A percentile compares a stretch with the other conserved stretches of the same genome.
These are phyloP conservation scores for Tuber melanosporum DNA, from an alignment of 495 filamentous ascomycete genomes.

Conservation along the genomic window DNA sequence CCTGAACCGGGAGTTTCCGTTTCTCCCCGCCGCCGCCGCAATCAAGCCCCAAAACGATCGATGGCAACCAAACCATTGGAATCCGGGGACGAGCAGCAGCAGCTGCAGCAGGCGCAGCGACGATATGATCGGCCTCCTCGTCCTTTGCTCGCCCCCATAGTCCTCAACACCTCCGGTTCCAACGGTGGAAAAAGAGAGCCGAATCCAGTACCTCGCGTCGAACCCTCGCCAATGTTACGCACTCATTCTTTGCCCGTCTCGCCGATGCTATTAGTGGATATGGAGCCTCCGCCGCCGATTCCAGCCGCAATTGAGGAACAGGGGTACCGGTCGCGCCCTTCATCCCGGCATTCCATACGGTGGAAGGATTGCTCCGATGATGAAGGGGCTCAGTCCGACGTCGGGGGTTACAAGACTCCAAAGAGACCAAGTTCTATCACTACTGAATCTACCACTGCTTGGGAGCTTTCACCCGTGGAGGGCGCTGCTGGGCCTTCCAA, in stretches of 20 bases:
- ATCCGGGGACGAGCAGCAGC: slow-evolving; percentile 9
- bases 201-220: slow-evolving; percentile 24
- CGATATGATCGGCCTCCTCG: slow-evolving; percentile 6
- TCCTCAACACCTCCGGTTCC: slow-evolving; percentile 25
- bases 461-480: slow-evolving; percentile 35
- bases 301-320: slow-evolving; percentile 37
- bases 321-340: slow-evolving; percentile 31
- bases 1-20: background rate
- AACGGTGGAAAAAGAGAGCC: slow-evolving; percentile 18
- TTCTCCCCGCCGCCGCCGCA: slow-evolving; percentile 4
- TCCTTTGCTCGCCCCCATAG: slow-evolving; percentile 34
- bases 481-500: slow-evolving; percentile 31
- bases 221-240: slow-evolving; percentile 24
- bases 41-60: slow-evolving; percentile 16
- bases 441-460: slow-evolving; percentile 37
- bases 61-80: slow-evolving; percentile 49
- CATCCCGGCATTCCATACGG: slow-evolving; percentile 26
- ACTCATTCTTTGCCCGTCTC: slow-evolving; percentile 16
- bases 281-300: slow-evolving; percentile 39
- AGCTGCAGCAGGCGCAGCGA: background rate
- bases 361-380: slow-evolving; percentile 28
- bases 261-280: slow-evolving; percentile 20
- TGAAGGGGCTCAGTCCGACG: slow-evolving; percentile 13
- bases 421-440: slow-evolving; percentile 27
- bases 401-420: slow-evolving; percentile 22